These are phyloP conservation scores for Salix udensis DNA, from an alignment of 345 rosid genomes.

Conservation along the genomic window DNA sequence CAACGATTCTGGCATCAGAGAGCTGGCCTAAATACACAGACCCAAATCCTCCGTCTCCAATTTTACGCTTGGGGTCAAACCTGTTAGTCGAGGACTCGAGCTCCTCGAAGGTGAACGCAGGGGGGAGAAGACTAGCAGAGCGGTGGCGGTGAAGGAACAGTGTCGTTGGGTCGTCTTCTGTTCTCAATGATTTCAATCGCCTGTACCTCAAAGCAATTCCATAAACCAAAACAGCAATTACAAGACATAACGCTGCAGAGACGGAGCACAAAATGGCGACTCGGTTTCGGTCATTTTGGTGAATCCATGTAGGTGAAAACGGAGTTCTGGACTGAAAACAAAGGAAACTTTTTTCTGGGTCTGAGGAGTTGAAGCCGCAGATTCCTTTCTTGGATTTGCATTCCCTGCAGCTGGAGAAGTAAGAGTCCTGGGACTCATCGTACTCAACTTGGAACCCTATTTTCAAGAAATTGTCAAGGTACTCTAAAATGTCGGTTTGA, in stretches of 20 bases:
- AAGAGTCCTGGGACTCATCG: constrained; percentile 58
- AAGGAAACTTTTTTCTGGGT: constrained; percentile 48
- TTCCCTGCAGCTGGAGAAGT: constrained; percentile 51
- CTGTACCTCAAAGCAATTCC: constrained; percentile 53
- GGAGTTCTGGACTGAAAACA: constrained; percentile 46
- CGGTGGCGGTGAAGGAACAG: constrained; percentile 78
- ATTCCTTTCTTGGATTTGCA: constrained; percentile 50
- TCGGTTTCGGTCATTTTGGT: constrained; percentile 29
- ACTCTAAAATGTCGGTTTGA: constrained; percentile 50
- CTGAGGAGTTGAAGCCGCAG: constrained; percentile 71
- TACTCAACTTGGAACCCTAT: constrained; percentile 62
- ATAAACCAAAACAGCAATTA: constrained; percentile 41
- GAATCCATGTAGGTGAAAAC: constrained; percentile 35
- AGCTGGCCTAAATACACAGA: constrained; percentile 78
- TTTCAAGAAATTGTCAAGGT: constrained; percentile 37
- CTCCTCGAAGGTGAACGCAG: constrained; percentile 86
- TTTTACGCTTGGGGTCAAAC: constrained; percentile 75
- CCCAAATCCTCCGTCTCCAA: constrained; percentile 94
- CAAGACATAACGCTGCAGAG: constrained; percentile 49
- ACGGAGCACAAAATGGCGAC: constrained; percentile 48
- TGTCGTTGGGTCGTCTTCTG: constrained; percentile 72
- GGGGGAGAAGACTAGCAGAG: constrained; percentile 68
- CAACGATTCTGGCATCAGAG: constrained; percentile 62
- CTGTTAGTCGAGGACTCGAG: constrained; percentile 70
- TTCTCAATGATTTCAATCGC: constrained; percentile 32